These are phyloP conservation scores for Daedaleopsis nitida DNA, from an alignment of 768 basidiomycete genomes.

Conservation along the genomic window DNA sequence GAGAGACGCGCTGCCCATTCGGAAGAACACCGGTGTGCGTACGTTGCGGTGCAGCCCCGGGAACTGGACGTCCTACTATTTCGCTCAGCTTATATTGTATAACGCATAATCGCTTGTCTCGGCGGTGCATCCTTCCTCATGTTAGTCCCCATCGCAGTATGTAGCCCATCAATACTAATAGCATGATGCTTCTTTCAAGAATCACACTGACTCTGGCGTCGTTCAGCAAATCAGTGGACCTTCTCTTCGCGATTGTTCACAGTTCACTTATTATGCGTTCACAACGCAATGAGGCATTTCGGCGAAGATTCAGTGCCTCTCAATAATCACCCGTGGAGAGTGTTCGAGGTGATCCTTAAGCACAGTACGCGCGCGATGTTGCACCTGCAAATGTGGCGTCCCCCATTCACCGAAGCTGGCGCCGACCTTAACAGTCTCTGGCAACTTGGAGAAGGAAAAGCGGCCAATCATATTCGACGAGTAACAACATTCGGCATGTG, in stretches of 20 bases:
- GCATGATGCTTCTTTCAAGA: not conserved
- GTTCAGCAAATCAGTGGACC: too few relatives aligned
- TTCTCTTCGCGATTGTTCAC: too few relatives aligned
- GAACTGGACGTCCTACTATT: not conserved
- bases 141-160: not conserved
- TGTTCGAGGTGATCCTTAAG: too few relatives aligned
- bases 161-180: not conserved
- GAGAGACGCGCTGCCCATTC: too few relatives aligned
- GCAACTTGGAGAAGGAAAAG: not conserved
- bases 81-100: not conserved
- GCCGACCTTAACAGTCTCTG: not conserved
- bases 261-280: too few relatives aligned
- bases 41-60: not conserved
- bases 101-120: not conserved
- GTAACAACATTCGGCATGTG: not conserved
- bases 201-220: too few relatives aligned
- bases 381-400: not conserved
- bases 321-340: too few relatives aligned
- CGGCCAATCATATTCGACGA: conserved; percentile 1
- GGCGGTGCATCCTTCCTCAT: not conserved
- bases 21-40: not conserved
- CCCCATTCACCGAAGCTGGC: not conserved
- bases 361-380: too few relatives aligned
- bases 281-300: too few relatives aligned
- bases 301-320: too few relatives aligned